Percentiles rank a stretch among this genome's conserved stretches.
Evolutionary conservation across 257 asterid genomes (phyloP).

Genomic region (Solanum piurae): DNA sequence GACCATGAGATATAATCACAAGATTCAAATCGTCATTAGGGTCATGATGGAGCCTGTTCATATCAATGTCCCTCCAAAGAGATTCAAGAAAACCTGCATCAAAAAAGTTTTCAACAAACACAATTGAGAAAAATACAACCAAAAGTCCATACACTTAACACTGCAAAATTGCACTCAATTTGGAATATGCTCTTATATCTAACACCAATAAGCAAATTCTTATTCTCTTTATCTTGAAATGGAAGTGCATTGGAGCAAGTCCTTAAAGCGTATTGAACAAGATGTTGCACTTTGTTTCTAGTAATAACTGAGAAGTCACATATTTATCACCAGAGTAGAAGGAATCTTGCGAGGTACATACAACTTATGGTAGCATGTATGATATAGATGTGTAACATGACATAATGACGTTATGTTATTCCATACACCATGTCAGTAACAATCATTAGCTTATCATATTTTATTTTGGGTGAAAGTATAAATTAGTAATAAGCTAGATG

Average conservation of each 20-base stretch:
- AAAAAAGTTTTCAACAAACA: neutral
- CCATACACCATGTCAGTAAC: neutral
- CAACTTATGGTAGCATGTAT: neutral
- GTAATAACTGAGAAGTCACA: neutral
- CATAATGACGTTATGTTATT: neutral
- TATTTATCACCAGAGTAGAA: neutral
- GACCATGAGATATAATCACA: conserved; percentile 15
- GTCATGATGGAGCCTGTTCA: conserved; percentile 9
- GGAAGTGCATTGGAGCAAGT: neutral
- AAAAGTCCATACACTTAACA: neutral
- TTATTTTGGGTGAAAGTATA: neutral
- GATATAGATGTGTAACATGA: neutral
- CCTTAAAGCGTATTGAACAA: neutral
- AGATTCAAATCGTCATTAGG: conserved; percentile 15
- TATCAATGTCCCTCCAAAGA: conserved; percentile 24
- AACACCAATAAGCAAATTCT: neutral
- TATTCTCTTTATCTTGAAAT: neutral
- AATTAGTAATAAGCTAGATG: neutral
- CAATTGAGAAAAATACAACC: neutral
- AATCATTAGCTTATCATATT: neutral
- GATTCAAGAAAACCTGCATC: conserved; percentile 19
- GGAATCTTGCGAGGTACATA: neutral
- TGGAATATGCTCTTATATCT: neutral
- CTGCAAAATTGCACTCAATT: neutral
- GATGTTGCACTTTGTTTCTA: neutral